phyloP scores from a whole-genome alignment of 1,284 basidiomycete genomes.

The Mrakiaceae sp. region DNA sequence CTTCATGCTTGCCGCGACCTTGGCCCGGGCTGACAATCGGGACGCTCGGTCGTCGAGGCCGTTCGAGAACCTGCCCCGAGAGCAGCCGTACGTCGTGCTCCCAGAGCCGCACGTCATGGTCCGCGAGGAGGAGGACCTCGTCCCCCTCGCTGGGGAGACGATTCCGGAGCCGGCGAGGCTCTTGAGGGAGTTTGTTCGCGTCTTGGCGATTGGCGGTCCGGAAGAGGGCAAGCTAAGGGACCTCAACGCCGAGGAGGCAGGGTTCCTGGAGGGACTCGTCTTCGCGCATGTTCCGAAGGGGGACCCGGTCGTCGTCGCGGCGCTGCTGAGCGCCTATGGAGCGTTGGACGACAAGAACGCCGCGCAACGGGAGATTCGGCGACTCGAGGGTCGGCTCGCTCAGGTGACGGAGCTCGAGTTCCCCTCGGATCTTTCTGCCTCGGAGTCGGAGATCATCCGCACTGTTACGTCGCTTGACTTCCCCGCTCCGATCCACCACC shows the following conservation, averaged over 20 bases:
- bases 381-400: too few relatives aligned
- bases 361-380: too few relatives aligned
- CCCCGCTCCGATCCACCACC: too few relatives aligned
- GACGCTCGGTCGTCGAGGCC: neutral
- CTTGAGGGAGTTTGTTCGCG: neutral
- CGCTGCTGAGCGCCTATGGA: too few relatives aligned
- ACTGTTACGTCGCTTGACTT: too few relatives aligned
- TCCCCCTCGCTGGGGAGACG: neutral
- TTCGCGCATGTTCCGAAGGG: too few relatives aligned
- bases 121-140: neutral
- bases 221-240: neutral
- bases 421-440: too few relatives aligned
- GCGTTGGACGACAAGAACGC: too few relatives aligned
- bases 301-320: too few relatives aligned
- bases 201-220: neutral
- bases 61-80: neutral
- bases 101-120: neutral
- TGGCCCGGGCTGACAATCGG: too few relatives aligned
- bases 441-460: too few relatives aligned
- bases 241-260: neutral
- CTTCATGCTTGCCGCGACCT: neutral
- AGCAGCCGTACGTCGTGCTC: conserved; percentile 1
- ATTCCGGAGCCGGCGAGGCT: neutral
- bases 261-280: neutral
- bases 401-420: too few relatives aligned